Conservation (phyloP, 305 asterid genomes). For the Fraxinus greggii region DNA sequence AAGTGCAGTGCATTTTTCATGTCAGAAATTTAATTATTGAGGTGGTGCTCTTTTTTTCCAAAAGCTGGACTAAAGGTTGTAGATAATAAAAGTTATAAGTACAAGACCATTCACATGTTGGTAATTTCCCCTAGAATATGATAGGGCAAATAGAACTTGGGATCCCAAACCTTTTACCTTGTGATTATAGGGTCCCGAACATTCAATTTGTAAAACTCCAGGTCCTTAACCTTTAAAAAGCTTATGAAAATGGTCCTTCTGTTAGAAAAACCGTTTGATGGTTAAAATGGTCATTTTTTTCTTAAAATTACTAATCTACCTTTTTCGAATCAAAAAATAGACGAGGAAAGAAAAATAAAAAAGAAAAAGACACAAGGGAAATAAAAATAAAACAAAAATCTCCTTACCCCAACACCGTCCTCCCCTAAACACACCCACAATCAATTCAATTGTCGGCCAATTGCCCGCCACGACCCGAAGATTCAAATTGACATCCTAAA, state of each 20-base stretch:
- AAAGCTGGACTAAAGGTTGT: not conserved
- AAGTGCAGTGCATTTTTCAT: conserved; percentile 27
- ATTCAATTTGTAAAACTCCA: not conserved
- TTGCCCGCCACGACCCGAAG: not conserved
- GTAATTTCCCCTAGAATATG: not conserved
- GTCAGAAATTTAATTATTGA: not conserved
- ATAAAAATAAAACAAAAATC: not conserved
- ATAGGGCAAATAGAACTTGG: not conserved
- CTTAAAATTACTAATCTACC: not conserved
- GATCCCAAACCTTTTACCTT: not conserved
- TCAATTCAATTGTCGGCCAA: not conserved
- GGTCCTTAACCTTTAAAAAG: not conserved
- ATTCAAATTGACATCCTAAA: not conserved
- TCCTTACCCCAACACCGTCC: not conserved
- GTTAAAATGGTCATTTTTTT: not conserved
- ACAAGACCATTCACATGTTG: not conserved
- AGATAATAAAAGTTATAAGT: not conserved
- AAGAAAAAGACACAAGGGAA: not conserved
- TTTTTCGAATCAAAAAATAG: not conserved
- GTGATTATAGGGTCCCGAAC: not conserved
- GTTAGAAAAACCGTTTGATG: not conserved
- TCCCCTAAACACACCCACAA: not conserved
- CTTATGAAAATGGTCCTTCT: not conserved
- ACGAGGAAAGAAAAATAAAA: not conserved
- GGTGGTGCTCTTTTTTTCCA: not conserved